Base-by-base conservation (phyloP, 176 grass and related monocot species). In the Echinochloa phyllopogon region DNA sequence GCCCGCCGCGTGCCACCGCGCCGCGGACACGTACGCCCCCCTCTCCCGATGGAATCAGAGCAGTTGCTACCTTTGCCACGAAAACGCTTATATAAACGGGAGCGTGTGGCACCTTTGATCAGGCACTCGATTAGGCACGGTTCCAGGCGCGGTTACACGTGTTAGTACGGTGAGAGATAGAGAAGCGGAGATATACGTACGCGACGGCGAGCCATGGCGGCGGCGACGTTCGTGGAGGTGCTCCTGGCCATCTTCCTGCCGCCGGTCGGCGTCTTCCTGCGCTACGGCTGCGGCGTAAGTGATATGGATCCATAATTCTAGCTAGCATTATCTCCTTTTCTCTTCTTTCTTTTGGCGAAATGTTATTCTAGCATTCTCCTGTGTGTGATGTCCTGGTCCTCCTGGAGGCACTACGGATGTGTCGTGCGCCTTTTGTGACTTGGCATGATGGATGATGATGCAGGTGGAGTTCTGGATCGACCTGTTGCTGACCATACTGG, bases 231-330 rank as follows among this genome's bases (percentile, higher is more conserved):
- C 82, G 13, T 98, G 42, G 96, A 98, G 79, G 83, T 98, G 65
- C 69, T 98, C 66, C 82, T 98, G 25, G 96, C 96, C 83, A 98
- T 98, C 63, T 60, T 98, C 59, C 89, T 98, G 67, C 96, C 96
- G 62, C 96, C 96, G 5, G 87, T 95, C 58, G 96, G 96, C 67
- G 93, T 98, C 88, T 98, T 95, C 84, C 85, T 98, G 13, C 93
- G 96, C 68, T 98, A 90, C 86, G 93, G 93, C 76, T 90, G 83
- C 72, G 96, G 85, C 3, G 93, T 95, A 87, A 95, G 93, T 84
- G 29, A 33, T 33, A 33, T 33, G n/a, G n/a, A n/a, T n/a, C n/a
- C n/a, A n/a, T n/a, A n/a, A n/a, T n/a, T n/a, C n/a, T n/a, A n/a
- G n/a, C n/a, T 33, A 33, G 29, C 29, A 33, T 33, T 33, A 1